Percentiles rank a stretch among this genome's conserved stretches.
phyloP scores from a whole-genome alignment of 2,329 filamentous ascomycete genomes.

The Trichoderma cornu-damae region DNA sequence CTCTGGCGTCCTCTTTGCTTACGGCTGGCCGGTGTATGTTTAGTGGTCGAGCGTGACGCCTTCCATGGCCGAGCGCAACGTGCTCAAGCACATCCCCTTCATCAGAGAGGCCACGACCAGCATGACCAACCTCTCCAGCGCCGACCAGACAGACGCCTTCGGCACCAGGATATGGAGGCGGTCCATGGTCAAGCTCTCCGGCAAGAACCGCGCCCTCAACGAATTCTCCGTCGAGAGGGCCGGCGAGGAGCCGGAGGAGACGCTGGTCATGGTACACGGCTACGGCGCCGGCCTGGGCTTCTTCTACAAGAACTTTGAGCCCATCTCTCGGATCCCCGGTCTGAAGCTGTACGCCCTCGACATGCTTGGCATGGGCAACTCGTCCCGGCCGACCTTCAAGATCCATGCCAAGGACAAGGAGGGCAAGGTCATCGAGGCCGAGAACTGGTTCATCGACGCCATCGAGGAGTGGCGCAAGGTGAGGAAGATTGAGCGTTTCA shows the following conservation, averaged over 20 bases:
- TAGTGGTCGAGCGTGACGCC: constrained; percentile 86
- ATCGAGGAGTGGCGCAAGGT: constrained; percentile 92
- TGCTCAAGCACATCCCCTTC: constrained; percentile 80
- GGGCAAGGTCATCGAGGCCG: constrained; percentile 79
- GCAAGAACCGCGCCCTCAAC: constrained; percentile 82
- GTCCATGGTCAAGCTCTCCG: constrained; percentile 75
- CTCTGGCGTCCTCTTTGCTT: too few species aligned
- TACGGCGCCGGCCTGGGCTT: constrained; percentile 95
- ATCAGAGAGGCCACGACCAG: constrained; percentile 69
- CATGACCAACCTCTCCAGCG: constrained; percentile 43
- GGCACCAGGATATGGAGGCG: constrained; percentile 81
- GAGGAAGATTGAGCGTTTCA: constrained; percentile 87
- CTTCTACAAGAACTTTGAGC: constrained; percentile 98
- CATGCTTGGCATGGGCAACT: constrained; percentile 91
- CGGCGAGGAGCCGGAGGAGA: constrained; percentile 73
- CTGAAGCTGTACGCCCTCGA: constrained; percentile 95
- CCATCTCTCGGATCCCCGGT: constrained; percentile 68
- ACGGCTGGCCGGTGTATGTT: too few species aligned
- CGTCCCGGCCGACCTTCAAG: constrained; percentile 74
- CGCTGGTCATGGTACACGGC: constrained; percentile 91
- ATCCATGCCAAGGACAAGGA: constrained; percentile 77
- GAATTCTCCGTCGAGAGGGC: constrained; percentile 86
- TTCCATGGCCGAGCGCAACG: constrained; percentile 77
- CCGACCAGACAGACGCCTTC: constrained; percentile 64
- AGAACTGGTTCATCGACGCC: constrained; percentile 93